phyloP scores from a whole-genome alignment of 495 filamentous ascomycete genomes.

The Beverwykella pulmonaria region DNA sequence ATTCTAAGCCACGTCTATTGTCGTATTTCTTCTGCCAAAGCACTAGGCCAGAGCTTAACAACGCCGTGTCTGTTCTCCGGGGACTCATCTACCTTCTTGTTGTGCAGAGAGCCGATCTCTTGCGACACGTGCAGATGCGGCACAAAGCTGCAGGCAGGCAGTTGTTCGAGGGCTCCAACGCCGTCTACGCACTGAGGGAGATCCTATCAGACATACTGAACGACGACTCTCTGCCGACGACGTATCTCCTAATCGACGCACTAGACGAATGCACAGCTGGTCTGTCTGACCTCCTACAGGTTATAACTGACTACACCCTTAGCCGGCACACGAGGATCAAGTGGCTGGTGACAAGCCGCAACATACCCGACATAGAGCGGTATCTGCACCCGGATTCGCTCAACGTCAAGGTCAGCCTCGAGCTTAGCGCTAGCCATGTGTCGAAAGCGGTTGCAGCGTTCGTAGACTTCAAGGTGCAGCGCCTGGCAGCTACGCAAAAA shows the following conservation, averaged over 20 bases:
- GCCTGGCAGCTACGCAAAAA: too few species aligned
- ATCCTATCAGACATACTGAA: too few species aligned
- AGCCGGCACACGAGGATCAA: slow-evolving; percentile 37
- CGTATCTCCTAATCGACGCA: slow-evolving; percentile 36
- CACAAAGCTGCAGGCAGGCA: neutral
- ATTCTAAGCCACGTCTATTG: slow-evolving; percentile 17
- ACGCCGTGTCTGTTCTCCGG: slow-evolving; percentile 33
- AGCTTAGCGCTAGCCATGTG: too few species aligned
- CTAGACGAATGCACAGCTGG: slow-evolving; percentile 44
- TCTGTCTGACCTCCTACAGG: slow-evolving; percentile 32
- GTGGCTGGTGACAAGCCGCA: slow-evolving; percentile 11
- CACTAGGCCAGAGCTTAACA: slow-evolving; percentile 12
- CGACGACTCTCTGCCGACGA: neutral
- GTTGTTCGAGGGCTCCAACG: slow-evolving; percentile 4
- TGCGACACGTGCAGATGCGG: neutral
- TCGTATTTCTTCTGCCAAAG: slow-evolving; percentile 42
- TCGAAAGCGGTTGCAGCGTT: too few species aligned
- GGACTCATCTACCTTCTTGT: slow-evolving; percentile 33
- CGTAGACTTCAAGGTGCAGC: too few species aligned
- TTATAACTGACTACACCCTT: slow-evolving; percentile 46
- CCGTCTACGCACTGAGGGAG: too few species aligned
- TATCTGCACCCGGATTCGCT: too few species aligned
- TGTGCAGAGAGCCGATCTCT: neutral
- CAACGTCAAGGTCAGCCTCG: too few species aligned
- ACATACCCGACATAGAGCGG: too few species aligned